Evolutionary conservation across 2,329 filamentous ascomycete genomes (phyloP).

Genomic region (Ceratocystis albifundus): DNA sequence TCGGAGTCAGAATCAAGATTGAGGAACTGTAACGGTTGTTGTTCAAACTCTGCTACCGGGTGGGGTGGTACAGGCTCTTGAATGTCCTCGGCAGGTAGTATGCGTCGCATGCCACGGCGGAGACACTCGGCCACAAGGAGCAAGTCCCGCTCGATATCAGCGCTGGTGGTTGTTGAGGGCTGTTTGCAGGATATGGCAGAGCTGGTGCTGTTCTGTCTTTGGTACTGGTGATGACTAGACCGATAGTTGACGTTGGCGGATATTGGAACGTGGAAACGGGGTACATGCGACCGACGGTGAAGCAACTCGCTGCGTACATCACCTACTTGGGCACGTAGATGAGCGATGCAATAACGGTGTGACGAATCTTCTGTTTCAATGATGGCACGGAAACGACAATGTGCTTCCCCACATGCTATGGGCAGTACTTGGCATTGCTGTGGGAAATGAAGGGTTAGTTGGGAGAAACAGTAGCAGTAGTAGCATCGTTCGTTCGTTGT

Average conservation of each 20-base stretch:
- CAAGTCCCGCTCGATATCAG: conserved; percentile 21
- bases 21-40: background rate
- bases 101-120: conserved; percentile 15
- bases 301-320: conserved; percentile 15
- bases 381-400: conserved; percentile 18
- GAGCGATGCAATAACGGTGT: conserved; percentile 17
- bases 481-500: too few species aligned
- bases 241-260: conserved; percentile 4
- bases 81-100: background rate
- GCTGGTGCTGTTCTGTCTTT: background rate
- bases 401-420: background rate
- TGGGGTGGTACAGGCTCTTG: background rate
- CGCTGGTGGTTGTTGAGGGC: background rate
- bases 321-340: conserved; percentile 15
- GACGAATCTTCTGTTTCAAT: conserved; percentile 18
- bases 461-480: background rate
- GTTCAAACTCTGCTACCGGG: background rate
- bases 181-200: background rate
- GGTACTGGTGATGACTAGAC: background rate
- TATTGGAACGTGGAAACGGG: background rate
- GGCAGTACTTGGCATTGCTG: background rate
- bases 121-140: conserved; percentile 16
- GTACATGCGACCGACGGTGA: conserved; percentile 2
- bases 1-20: conserved; percentile 5
- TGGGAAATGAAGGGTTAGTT: background rate